Base-by-base conservation (phyloP, 306 rosid genomes). In the Rosa rugosa region DNA sequence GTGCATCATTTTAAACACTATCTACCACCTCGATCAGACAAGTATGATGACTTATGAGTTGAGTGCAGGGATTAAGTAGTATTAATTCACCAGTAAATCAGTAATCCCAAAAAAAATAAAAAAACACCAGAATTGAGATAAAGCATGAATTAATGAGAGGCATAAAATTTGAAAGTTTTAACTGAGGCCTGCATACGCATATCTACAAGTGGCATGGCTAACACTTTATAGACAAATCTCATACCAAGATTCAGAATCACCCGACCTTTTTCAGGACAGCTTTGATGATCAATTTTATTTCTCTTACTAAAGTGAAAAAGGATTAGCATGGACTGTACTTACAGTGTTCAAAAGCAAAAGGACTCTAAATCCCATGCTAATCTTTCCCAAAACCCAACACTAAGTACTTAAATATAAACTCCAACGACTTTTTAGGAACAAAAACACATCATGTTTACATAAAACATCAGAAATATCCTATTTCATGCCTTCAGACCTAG, bases 331-430 rank as follows among this genome's bases (percentile, higher is more conserved):
- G 46, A 44, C 69, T 41, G 59, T 75, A 25, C 27, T 40, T 8
- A 16, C 5, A 73, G 59, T 40, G 25, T 73, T 56, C 50, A 25
- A 73, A 73, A 73, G n/a, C 51, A 22, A 22, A 73, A 4, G 44
- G 50, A 73, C 45, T 27, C 68, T 65, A 54, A 54, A 54, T 65
- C 31, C 44, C 6, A 16, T 65, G 45, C 23, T 34, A 65, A 65
- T 65, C 70, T 34, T 65, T 65, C 23, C 70, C 70, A 16, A 65
- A 65, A 36, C 70, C 60, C 22, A 65, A 65, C 42, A 65, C 44
- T 34, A 5, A 16, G 23, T 45, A 11, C 46, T 44, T 44, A 44
- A 44, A 44, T 67, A 67, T 41, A 18, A 40, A 67, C 25, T 67
- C 46, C 46, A 44, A 34, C 16, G 22, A 64, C 69, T 11, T 11